These are phyloP conservation scores for Hypoxylon rickii DNA, from an alignment of 495 filamentous ascomycete species.

Conservation along the genomic window DNA sequence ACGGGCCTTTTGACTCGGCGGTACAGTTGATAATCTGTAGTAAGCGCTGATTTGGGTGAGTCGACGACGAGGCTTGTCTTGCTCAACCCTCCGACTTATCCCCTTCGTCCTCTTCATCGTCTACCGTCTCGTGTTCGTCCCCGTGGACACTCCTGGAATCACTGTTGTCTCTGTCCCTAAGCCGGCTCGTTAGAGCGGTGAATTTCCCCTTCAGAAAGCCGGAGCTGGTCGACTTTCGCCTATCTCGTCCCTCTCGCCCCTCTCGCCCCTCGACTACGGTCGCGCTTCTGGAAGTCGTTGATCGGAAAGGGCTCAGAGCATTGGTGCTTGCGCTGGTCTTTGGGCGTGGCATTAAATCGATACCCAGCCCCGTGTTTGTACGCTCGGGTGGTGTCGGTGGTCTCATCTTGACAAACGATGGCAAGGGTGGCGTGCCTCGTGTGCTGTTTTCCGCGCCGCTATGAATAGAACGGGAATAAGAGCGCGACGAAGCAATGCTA, in stretches of 20 bases:
- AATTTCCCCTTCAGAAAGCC: constrained; percentile 48
- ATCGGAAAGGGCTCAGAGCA: constrained; percentile 27
- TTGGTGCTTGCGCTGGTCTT: constrained; percentile 33
- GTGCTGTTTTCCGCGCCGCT: constrained; percentile 17
- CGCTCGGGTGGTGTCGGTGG: constrained; percentile 44
- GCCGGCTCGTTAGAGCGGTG: constrained; percentile 42
- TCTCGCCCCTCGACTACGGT: constrained; percentile 6
- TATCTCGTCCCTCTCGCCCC: constrained; percentile 31
- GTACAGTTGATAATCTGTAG: neutral
- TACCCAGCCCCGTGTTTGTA: constrained; percentile 37
- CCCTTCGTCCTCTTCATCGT: constrained; percentile 1
- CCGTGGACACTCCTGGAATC: constrained; percentile 23
- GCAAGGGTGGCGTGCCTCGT: constrained; percentile 32
- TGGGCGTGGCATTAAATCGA: constrained; percentile 31
- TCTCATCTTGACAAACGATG: constrained; percentile 47
- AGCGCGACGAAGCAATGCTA: constrained; percentile 51
- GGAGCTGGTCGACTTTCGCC: constrained; percentile 27
- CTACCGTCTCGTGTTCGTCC: constrained; percentile 10
- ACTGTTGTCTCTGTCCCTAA: constrained; percentile 42
- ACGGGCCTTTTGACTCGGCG: neutral
- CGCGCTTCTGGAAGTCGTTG: constrained; percentile 17
- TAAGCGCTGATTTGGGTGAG: too few species aligned
- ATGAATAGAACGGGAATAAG: constrained; percentile 30
- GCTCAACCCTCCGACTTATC: constrained; percentile 13
- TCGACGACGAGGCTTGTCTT: too few species aligned